These are phyloP conservation scores for Acorus gramineus DNA, from an alignment of 106 monocot species.

Conservation along the genomic window DNA sequence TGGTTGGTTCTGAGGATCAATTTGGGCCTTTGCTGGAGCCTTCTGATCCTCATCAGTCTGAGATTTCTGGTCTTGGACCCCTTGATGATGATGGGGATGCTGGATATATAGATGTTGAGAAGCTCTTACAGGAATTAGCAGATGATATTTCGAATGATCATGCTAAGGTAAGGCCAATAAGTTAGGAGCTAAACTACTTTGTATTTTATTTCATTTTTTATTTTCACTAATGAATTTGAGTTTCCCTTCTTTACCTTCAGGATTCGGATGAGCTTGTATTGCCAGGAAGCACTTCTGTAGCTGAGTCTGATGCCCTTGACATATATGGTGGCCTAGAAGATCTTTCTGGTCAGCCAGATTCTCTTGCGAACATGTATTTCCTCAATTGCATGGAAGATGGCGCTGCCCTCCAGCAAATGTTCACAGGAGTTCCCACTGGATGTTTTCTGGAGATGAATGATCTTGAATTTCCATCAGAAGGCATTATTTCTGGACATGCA, in stretches of 20 bases:
- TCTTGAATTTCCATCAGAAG: constrained; percentile 6
- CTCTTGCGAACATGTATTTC: background rate
- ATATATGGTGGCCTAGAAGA: constrained; percentile 12
- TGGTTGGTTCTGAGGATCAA: background rate
- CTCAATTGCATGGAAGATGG: background rate
- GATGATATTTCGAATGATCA: too few species aligned
- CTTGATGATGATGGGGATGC: constrained; percentile 9
- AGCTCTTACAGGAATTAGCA: too few species aligned
- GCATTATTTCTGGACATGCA: constrained; percentile 1
- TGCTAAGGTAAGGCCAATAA: too few species aligned
- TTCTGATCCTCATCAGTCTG: constrained; percentile 2
- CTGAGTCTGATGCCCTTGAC: background rate
- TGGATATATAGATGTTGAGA: too few species aligned
- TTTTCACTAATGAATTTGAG: background rate
- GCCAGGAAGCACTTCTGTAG: constrained; percentile 1
- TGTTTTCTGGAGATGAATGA: constrained; percentile 34
- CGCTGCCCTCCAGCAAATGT: constrained; percentile 1
- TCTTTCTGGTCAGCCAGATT: background rate
- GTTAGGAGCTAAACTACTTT: too few species aligned
- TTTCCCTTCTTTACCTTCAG: constrained; percentile 8
- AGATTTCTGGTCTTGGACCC: constrained; percentile 5
- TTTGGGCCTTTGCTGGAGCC: background rate
- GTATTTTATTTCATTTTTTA: background rate
- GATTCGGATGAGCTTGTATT: background rate
- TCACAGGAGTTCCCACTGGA: constrained; percentile 9